phyloP scores from a whole-genome alignment of 805 yeast genomes.

The Candida pseudofarinosa region DNA sequence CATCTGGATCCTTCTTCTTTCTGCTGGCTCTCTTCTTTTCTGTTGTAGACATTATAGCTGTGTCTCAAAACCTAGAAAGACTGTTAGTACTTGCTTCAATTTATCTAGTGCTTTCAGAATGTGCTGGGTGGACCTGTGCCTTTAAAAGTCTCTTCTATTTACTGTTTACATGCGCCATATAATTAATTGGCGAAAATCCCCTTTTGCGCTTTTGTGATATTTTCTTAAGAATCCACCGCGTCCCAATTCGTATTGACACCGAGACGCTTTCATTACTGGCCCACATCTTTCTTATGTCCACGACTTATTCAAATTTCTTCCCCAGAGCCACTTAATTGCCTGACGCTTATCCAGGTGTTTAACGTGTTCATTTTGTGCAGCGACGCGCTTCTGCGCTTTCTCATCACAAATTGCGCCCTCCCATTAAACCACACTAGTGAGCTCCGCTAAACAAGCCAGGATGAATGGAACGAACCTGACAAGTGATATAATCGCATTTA shows the following conservation, averaged over 20 bases:
- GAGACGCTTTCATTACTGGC: no score
- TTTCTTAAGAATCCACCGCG: background rate
- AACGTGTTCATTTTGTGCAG: background rate
- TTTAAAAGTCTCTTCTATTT: background rate
- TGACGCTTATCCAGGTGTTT: no score
- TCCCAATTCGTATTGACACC: background rate
- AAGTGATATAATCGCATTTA: no score
- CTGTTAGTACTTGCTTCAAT: background rate
- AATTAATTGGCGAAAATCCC: background rate
- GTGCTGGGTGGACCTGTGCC: background rate
- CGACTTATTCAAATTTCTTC: no score
- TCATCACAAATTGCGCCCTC: no score
- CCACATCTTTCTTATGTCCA: no score
- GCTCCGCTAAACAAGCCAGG: no score
- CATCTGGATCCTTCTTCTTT: constrained; percentile 82
- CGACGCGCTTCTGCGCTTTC: background rate
- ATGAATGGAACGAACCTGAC: no score
- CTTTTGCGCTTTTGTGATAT: background rate
- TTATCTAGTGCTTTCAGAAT: background rate
- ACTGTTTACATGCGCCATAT: background rate
- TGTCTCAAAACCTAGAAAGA: background rate
- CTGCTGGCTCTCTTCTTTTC: constrained; percentile 43
- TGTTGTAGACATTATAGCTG: constrained; percentile 14
- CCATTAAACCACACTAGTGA: no score
- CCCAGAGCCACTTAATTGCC: no score